Base-by-base conservation (phyloP, 2,329 filamentous ascomycete species). In the Exophiala dermatitidis region DNA sequence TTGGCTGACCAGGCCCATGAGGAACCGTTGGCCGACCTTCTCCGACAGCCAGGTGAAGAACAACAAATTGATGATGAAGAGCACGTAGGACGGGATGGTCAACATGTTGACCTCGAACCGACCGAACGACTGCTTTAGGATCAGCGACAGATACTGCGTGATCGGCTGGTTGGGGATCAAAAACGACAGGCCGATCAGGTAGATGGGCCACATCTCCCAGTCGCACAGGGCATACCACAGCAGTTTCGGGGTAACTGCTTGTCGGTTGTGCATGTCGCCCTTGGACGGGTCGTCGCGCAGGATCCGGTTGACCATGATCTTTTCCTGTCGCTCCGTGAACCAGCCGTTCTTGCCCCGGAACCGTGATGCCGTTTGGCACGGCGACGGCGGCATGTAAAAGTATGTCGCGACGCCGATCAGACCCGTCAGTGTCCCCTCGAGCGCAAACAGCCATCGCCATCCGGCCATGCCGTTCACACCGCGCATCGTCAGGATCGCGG, bases 61-160 rank as follows among this genome's bases (percentile, higher is more conserved):
- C 1, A 85, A 73, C 44, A 85, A 71, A 2, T 74, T 71, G 29
- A 74, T 65, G 55, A 59, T 57, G 12, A 59, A 59, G 3, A 66
- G 64, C 65, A 48, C 62, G 62, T 69, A 66, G 3, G 62, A 66
- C 57, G 77, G 68, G n/a, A 86, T 84, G 1, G 77, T 76, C 5
- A 86, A 73, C 33, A 86, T 65, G 62, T 85, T 86, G 1, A 80
- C 74, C 12, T 80, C 69, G 65, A 86, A 83, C 1, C 77, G 80
- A 54, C 73, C 69, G 67, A 83, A 84, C 0, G 84, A 69, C 1
- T 71, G 68, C 45, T 75, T 74, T 1, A 85, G 71, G 1, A 76
- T 79, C 4, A 83, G 73, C 0, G 83, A 81, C 2, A 86, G 71
- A 54, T 84, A 85, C 19, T 68, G 71, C 1, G 72, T 70, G 1